Evolutionary conservation across 371 early-diverging fungal genomes (phyloP).

Genomic region (Apophysomyces variabilis): DNA sequence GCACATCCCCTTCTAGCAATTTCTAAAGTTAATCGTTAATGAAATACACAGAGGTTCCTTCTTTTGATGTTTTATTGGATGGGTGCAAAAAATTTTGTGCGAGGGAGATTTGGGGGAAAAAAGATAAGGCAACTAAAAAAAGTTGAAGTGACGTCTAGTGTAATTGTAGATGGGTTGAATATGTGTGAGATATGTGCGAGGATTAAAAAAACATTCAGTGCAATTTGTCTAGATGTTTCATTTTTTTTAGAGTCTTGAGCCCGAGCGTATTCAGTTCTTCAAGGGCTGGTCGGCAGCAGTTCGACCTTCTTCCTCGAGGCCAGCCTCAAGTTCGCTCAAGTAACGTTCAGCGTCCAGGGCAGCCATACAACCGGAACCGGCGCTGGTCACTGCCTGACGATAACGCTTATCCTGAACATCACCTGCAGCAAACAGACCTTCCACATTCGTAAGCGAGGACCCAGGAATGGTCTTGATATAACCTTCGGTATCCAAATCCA

Average conservation of each 20-base stretch:
- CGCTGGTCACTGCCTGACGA: slow-evolving; percentile 79
- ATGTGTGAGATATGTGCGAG: not conserved
- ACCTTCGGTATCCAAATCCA: slow-evolving; percentile 85
- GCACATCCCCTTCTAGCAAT: too few relatives aligned
- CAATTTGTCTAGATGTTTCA: not conserved
- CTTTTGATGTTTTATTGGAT: too few relatives aligned
- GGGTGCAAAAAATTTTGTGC: too few relatives aligned
- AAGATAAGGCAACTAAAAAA: not conserved
- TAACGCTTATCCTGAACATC: slow-evolving; percentile 98
- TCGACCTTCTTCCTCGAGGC: slow-evolving; percentile 25
- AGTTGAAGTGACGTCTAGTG: not conserved
- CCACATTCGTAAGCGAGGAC: slow-evolving; percentile 81
- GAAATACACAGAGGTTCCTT: too few relatives aligned
- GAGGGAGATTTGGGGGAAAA: not conserved
- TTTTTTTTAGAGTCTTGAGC: slow-evolving; percentile 2
- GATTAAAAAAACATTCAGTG: not conserved
- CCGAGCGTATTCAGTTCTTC: slow-evolving; percentile 21
- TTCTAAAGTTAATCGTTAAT: too few relatives aligned
- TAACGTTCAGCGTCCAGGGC: slow-evolving; percentile 91
- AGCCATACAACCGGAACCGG: slow-evolving; percentile 93
- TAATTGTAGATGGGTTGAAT: not conserved
- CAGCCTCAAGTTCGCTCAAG: slow-evolving; percentile 67
- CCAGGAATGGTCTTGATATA: slow-evolving; percentile 90
- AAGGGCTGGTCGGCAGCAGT: slow-evolving; percentile 6
- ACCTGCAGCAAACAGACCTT: slow-evolving; percentile 98